phyloP scores from a whole-genome alignment of 352 stramenopile species.

The Plasmopara muralis region DNA sequence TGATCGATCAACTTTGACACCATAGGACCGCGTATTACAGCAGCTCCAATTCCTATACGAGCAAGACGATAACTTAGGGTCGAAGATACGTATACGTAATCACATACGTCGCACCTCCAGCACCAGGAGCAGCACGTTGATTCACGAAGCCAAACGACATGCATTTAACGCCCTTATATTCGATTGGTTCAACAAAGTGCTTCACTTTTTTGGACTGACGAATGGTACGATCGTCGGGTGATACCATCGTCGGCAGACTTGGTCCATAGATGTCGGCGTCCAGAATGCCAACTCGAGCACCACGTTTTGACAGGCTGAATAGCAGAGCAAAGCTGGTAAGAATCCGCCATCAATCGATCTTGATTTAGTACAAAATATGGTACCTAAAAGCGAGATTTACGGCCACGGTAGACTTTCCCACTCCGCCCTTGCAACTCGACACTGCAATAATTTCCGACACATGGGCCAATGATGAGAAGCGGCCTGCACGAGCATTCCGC shows the following conservation, averaged over 20 bases:
- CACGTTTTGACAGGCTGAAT: constrained; percentile 76
- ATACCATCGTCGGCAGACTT: constrained; percentile 95
- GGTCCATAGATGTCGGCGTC: constrained; percentile 99
- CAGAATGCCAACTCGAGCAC: constrained; percentile 94
- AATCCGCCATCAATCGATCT: no score
- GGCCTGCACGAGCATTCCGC: constrained; percentile 55
- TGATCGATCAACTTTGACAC: constrained; percentile 97
- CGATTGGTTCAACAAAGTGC: constrained; percentile 75
- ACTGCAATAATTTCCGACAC: constrained; percentile 87
- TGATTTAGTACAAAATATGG: no score
- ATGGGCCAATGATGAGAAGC: constrained; percentile 73
- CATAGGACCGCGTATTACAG: constrained; percentile 97
- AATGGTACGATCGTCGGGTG: constrained; percentile 56
- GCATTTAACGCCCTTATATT: constrained; percentile 86
- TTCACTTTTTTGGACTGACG: constrained; percentile 60
- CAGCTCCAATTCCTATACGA: constrained; percentile 58
- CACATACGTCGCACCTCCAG: constrained; percentile 34
- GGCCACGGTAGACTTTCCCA: constrained; percentile 98
- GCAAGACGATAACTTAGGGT: background rate
- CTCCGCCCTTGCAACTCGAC: constrained; percentile 94
- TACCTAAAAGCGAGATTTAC: constrained; percentile 96
- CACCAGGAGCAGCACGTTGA: constrained; percentile 72
- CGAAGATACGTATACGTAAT: background rate
- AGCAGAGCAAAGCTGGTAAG: background rate
- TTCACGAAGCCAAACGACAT: constrained; percentile 93